A percentile compares a stretch with the other conserved stretches of the same genome.
Evolutionary conservation across 345 rosid genomes (phyloP).

Genomic region (Adansonia digitata): DNA sequence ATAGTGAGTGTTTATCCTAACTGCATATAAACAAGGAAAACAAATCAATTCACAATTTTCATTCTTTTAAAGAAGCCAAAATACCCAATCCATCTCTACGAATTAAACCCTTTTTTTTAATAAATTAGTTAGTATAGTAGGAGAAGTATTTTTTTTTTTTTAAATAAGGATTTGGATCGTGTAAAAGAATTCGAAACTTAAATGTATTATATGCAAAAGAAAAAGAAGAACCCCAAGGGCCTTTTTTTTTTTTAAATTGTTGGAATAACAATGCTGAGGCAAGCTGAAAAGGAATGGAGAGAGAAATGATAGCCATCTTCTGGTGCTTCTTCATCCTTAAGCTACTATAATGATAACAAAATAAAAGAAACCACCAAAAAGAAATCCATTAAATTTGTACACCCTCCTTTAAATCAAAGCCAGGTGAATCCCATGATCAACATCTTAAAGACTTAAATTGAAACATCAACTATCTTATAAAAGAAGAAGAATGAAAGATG

Average conservation of each 20-base stretch:
- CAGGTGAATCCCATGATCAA: conserved; percentile 25
- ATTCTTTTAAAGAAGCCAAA: background rate
- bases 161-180: background rate
- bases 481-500: conserved; percentile 22
- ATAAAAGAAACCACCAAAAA: conserved; percentile 5
- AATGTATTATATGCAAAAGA: background rate
- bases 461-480: conserved; percentile 25
- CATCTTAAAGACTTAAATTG: conserved; percentile 4
- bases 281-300: conserved; percentile 12
- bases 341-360: background rate
- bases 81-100: background rate
- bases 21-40: no score
- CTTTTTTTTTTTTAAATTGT: background rate
- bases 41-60: background rate
- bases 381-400: conserved; percentile 37
- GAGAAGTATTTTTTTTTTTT: background rate
- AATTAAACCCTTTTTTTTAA: background rate
- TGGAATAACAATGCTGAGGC: conserved; percentile 17
- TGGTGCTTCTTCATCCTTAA: conserved; percentile 23
- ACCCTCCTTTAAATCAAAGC: conserved; percentile 37
- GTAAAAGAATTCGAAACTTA: background rate
- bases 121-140: background rate
- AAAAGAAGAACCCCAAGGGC: background rate
- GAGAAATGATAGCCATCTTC: conserved; percentile 3
- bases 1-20: no score